Conservation (phyloP, 2,329 filamentous ascomycete species). For the Chrysoporthe austroafricana region DNA sequence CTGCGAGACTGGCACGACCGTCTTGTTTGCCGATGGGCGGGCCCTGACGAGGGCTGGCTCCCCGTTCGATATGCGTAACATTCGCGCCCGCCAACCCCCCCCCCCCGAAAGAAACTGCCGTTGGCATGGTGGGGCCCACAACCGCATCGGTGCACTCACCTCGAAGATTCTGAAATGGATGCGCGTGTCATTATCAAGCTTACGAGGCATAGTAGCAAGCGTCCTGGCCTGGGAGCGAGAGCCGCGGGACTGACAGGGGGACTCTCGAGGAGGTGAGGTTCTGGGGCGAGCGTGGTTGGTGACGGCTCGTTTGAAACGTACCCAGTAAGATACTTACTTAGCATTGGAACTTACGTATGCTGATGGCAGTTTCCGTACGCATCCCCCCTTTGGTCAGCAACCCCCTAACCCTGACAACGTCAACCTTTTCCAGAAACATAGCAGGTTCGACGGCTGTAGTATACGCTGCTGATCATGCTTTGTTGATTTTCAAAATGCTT, state of each 20-base stretch:
- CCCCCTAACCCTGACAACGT: background rate
- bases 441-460: too few relatives aligned
- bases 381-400: background rate
- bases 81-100: background rate
- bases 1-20: background rate
- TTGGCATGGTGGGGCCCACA: background rate
- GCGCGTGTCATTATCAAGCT: slow-evolving; percentile 26
- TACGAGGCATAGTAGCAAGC: slow-evolving; percentile 22
- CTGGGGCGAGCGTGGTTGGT: background rate
- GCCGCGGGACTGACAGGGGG: too few relatives aligned
- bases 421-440: background rate
- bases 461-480: too few relatives aligned
- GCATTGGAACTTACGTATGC: slow-evolving; percentile 2
- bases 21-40: background rate
- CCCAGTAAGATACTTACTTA: background rate
- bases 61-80: slow-evolving; percentile 9
- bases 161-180: slow-evolving; percentile 23
- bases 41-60: background rate
- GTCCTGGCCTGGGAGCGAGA: background rate
- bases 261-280: background rate
- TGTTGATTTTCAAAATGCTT: too few relatives aligned
- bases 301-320: slow-evolving; percentile 2
- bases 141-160: slow-evolving; percentile 13
- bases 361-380: background rate
- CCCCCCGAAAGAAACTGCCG: background rate